phyloP scores from a whole-genome alignment of 2,329 filamentous ascomycete genomes.

The Scytalidium sp. region DNA sequence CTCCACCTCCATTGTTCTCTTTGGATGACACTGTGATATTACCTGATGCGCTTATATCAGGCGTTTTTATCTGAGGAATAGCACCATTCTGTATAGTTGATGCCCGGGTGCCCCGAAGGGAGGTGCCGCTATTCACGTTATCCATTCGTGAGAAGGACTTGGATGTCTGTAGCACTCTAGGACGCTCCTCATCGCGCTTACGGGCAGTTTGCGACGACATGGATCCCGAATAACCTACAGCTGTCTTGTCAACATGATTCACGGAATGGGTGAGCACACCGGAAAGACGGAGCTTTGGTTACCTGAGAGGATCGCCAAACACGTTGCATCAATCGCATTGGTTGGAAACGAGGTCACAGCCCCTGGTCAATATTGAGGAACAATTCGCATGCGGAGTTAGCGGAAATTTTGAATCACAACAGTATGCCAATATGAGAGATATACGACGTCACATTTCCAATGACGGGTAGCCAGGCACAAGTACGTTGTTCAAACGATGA shows the following conservation, averaged over 20 bases:
- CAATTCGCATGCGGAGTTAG: constrained; percentile 16
- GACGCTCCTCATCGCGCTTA: constrained; percentile 22
- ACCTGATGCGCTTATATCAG: constrained; percentile 12
- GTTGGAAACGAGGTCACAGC: constrained; percentile 24
- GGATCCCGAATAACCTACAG: constrained; percentile 26
- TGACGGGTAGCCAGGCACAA: background rate
- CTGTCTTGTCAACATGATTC: constrained; percentile 23
- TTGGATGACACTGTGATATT: constrained; percentile 16
- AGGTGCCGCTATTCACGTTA: constrained; percentile 15
- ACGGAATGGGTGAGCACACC: constrained; percentile 2
- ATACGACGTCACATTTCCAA: constrained; percentile 19
- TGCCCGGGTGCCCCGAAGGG: constrained; percentile 20
- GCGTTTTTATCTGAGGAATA: constrained; percentile 10
- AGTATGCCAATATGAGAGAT: constrained; percentile 11
- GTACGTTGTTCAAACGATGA: no score
- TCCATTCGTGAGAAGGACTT: constrained; percentile 36
- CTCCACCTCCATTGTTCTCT: constrained; percentile 34
- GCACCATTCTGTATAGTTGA: constrained; percentile 28
- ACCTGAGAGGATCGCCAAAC: constrained; percentile 13
- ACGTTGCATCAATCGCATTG: constrained; percentile 25
- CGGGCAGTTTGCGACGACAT: constrained; percentile 24
- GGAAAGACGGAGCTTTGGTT: constrained; percentile 8
- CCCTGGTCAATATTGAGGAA: constrained; percentile 14
- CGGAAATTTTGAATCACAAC: constrained; percentile 6
- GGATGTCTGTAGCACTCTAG: constrained; percentile 30